Evolutionary conservation across 2,329 filamentous ascomycete species (phyloP), one percentile per base, ranked within the genome.

Genomic region (Metarhizium rileyi): DNA sequence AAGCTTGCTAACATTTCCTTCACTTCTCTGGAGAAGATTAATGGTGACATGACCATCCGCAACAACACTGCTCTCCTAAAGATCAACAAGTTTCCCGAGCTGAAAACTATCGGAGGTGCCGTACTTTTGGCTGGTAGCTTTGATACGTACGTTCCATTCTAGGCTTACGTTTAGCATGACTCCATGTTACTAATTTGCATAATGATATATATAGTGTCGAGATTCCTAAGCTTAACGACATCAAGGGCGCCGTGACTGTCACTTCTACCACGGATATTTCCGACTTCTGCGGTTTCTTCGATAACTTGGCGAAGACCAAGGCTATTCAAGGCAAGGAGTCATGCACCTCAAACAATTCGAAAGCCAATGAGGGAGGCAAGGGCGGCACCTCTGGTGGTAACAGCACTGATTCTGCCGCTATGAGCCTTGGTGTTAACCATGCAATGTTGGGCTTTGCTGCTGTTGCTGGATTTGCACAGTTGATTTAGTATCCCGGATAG

Each of bases 61-160:
- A 95, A 95, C 81, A 96, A 97, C 83, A 87, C 88, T 53, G 73
- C 75, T 50, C 78, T 96, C 30, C 59, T 69, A 50, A 65, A 72
- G 53, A 75, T 96, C 50, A 69, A 78, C 56, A 81, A 80, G 30
- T 86, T 97, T 70, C 76, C 78, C 53, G 65, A 74, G 56, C 78
- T 98, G 26, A 64, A 78, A 63, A 78, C 73, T 49, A 80, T 96
- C 52, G 91, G 90, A 71, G 89, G 88, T 61, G 38, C 38, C 16
- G 76, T 97, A 63, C 84, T 89, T 67, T 81, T 95, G 67, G 83
- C 83, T 60, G 93, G 93, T 62, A 86, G 82, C 73, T 94, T 96
- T 69, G 77, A 81, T 55, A 75, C 79, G 89, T 94, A 77, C 75
- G 87, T 80, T 18, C 14, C 2, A 12, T 1, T 7, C 45, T 18